Conservation (phyloP, 2,329 filamentous ascomycete species). For the Trichoderma lentiforme region DNA sequence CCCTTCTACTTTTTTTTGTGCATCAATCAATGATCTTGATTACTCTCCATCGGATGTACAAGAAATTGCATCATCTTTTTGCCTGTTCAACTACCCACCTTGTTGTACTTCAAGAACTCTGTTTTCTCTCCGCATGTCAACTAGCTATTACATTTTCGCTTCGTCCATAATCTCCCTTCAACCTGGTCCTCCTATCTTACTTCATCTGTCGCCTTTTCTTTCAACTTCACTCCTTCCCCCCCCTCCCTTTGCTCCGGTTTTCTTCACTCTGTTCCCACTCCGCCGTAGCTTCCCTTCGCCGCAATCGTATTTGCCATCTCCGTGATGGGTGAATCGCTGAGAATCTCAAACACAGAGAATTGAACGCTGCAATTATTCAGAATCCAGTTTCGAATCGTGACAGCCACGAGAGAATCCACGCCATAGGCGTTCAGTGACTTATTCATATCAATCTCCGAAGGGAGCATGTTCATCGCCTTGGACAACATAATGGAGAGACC, state of each 20-base stretch:
- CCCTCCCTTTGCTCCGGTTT: not conserved
- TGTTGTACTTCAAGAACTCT: not conserved
- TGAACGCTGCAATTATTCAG: constrained; percentile 42
- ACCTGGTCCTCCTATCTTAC: not conserved
- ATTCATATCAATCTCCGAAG: constrained; percentile 42
- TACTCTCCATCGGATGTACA: not conserved
- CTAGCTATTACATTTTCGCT: not conserved
- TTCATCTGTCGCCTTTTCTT: not conserved
- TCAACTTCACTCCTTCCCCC: not conserved
- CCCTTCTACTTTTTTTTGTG: not conserved
- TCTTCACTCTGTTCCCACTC: not conserved
- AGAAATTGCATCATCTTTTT: not conserved
- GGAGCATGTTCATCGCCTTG: constrained; percentile 44
- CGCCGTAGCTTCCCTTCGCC: constrained; percentile 30
- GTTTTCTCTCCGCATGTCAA: not conserved
- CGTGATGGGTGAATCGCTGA: constrained; percentile 41
- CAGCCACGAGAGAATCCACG: constrained; percentile 51
- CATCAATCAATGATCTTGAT: not conserved
- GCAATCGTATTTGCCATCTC: constrained; percentile 39
- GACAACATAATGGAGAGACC: constrained; percentile 42
- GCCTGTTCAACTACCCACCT: not conserved
- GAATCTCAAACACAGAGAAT: constrained; percentile 47
- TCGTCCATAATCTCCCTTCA: not conserved
- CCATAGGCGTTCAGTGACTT: constrained; percentile 45
- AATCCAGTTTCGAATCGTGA: constrained; percentile 53